phyloP scores from a whole-genome alignment of 78 protist genomes.

The Dictyostelium brefeldianum region DNA sequence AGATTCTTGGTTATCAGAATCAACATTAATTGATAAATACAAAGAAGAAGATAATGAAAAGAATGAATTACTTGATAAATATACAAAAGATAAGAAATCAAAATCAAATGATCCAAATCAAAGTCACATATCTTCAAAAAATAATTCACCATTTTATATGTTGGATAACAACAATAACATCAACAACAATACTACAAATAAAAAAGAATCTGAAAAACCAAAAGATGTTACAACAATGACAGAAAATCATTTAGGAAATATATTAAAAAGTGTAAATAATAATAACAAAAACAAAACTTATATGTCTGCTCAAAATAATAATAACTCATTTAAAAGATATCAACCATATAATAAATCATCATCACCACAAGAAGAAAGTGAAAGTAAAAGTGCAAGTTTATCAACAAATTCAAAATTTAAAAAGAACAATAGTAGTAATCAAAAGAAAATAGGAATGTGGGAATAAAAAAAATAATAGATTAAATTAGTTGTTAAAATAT shows the following conservation, averaged over 20 bases:
- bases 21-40: not conserved
- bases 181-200: not conserved
- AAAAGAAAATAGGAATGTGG: constrained; percentile 20
- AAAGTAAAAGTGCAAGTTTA: not conserved
- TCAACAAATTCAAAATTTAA: not conserved
- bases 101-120: not conserved
- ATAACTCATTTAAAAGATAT: not conserved
- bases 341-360: constrained; percentile 24
- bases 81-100: constrained; percentile 1
- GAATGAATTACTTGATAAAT: not conserved
- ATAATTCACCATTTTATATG: constrained; percentile 30
- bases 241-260: constrained; percentile 24
- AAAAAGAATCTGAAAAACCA: not conserved
- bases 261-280: not conserved
- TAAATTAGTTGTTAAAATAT: not conserved
- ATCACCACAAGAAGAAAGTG: not conserved
- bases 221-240: not conserved
- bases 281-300: constrained; percentile 13
- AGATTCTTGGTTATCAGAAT: constrained; percentile 21
- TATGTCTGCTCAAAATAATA: not conserved
- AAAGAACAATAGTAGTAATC: not conserved
- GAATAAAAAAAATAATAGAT: not conserved
- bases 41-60: not conserved
- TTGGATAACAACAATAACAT: constrained; percentile 11
- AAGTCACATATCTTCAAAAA: not conserved